phyloP scores from a whole-genome alignment of 2,329 filamentous ascomycete species.

The Colletotrichum nymphaeae region DNA sequence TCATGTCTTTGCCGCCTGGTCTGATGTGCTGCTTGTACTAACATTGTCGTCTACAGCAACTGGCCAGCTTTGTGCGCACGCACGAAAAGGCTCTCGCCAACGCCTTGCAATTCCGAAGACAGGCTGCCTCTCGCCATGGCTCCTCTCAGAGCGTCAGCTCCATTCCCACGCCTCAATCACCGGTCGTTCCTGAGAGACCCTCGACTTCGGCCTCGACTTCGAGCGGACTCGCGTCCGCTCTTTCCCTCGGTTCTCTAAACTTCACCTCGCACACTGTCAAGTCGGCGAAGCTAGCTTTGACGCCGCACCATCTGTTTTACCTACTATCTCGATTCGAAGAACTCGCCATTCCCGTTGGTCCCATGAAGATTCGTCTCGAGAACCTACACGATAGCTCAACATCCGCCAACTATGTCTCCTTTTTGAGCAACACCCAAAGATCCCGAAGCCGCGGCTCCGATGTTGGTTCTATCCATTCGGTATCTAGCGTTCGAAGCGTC shows the following conservation, averaged over 20 bases:
- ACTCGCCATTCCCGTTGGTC: conserved; percentile 87
- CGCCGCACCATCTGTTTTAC: conserved; percentile 96
- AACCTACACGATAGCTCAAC: conserved; percentile 91
- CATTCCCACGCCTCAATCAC: conserved; percentile 64
- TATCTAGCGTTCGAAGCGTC: conserved; percentile 95
- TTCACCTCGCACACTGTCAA: conserved; percentile 89
- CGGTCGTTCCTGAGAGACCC: conserved; percentile 68
- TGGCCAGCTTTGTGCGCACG: conserved; percentile 94
- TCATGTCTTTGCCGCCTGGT: neutral
- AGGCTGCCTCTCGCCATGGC: conserved; percentile 76
- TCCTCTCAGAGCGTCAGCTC: conserved; percentile 73
- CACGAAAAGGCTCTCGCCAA: conserved; percentile 98
- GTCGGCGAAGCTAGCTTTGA: conserved; percentile 90
- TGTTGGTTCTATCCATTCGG: conserved; percentile 91
- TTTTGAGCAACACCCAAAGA: conserved; percentile 85
- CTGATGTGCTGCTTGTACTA: conserved; percentile 1
- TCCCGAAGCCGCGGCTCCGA: conserved; percentile 84
- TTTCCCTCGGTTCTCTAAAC: conserved; percentile 86
- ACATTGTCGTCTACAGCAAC: conserved; percentile 70
- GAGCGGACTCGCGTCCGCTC: conserved; percentile 81
- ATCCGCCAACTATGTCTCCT: conserved; percentile 94
- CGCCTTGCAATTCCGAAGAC: conserved; percentile 86
- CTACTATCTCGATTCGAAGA: conserved; percentile 96
- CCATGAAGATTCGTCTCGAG: conserved; percentile 95
- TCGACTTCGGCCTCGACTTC: conserved; percentile 77